These are phyloP conservation scores for Plasmopara viticola DNA, from an alignment of 352 stramenopile genomes.

Conservation along the genomic window DNA sequence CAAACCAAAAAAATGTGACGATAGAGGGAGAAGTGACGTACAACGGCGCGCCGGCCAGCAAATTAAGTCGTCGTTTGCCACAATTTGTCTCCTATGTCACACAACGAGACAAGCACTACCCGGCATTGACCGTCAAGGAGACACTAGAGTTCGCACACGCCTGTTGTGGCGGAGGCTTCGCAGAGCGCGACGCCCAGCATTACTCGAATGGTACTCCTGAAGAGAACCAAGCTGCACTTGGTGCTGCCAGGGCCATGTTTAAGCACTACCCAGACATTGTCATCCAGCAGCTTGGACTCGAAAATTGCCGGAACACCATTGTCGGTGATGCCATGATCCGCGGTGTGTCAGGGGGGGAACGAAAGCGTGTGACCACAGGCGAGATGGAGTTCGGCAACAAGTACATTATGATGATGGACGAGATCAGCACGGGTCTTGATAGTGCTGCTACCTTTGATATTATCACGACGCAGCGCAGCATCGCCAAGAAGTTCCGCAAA, in stretches of 20 bases:
- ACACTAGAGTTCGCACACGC: conserved; percentile 12
- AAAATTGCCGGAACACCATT: conserved; percentile 51
- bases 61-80: conserved; percentile 13
- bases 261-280: conserved; percentile 37
- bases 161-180: conserved; percentile 33
- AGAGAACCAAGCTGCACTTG: conserved; percentile 29
- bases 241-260: conserved; percentile 21
- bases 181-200: conserved; percentile 8
- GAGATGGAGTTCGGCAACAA: conserved; percentile 84
- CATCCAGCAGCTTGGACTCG: conserved; percentile 44
- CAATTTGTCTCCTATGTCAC: conserved; percentile 38
- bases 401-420: conserved; percentile 77
- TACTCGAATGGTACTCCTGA: conserved; percentile 16
- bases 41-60: conserved; percentile 22
- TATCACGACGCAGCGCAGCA: conserved; percentile 36
- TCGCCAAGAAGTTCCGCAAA: conserved; percentile 45
- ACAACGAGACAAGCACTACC: conserved; percentile 36
- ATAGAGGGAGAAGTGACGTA: conserved; percentile 36
- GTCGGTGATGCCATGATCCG: conserved; percentile 56
- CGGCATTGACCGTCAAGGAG: conserved; percentile 36
- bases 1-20: conserved; percentile 23
- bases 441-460: conserved; percentile 62
- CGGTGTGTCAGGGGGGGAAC: conserved; percentile 65
- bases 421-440: conserved; percentile 65
- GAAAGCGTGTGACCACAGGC: conserved; percentile 67